Evolutionary conservation across 2,329 filamentous ascomycete species (phyloP), one percentile per base, ranked within the genome.

Genomic region (Fusarium equiseti): DNA sequence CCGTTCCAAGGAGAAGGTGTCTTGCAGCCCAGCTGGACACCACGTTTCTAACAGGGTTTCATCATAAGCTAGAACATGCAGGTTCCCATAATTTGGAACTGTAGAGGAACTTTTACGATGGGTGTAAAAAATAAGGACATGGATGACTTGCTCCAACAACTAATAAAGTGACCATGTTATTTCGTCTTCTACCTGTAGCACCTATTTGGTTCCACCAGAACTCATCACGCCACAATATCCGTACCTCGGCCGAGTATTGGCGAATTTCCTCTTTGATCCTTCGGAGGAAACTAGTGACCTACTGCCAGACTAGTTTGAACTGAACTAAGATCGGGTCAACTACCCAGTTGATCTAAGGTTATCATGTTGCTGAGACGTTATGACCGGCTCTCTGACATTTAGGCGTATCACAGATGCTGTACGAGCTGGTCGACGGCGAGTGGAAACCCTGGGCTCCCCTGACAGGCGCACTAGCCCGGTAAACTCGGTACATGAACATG

Each of bases 21-120:
- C 50, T 42, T n/a, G 35, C 35, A 38, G 35, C 24, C 20, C 22
- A 24, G 26, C 50, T 59, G 57, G 49, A 52, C 18, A 58, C 45
- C 51, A 59, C 60, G 59, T 65, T 65, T 27, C 63, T 20, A 20
- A 29, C 60, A 51, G 60, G 60, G 38, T 51, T 32, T 59, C 24
- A 35, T 35, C n/a, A 35, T 11, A 22, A 50, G 31, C 59, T 65
- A 64, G 45, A 65, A 65, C 51, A 64, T 18, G 8, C 26, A 45
- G 40, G 40, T 44, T 42, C 22, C 26, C 22, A 12, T 15, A 9
- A 15, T 16, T 16, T 27, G 26, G 32, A 9, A 42, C 35, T 16
- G 24, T 15, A 52, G 13, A 20, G 24, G 50, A 52, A 12, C 18
- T n/a, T n/a, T 38, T 6, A 38, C 6, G 35, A 18, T 12, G 20